Evolutionary conservation across 83 land plant genomes (phyloP).

Genomic region (Picea abies): DNA sequence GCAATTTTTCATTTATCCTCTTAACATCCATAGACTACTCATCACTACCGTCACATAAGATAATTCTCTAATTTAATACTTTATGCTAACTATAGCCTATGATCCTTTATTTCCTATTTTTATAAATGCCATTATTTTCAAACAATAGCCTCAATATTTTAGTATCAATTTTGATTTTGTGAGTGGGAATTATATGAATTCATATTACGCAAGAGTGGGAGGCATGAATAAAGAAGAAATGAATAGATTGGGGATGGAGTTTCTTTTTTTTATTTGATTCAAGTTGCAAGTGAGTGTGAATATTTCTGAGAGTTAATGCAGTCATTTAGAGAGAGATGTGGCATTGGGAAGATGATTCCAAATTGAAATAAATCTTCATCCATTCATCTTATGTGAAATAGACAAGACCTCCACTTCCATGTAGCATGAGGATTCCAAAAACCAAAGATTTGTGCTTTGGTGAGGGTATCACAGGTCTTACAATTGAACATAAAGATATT

Average conservation of each 20-base stretch:
- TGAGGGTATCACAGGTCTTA: too few species aligned
- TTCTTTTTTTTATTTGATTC: too few species aligned
- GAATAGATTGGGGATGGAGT: too few species aligned
- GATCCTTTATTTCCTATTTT: background rate
- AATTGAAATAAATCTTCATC: slow-evolving; percentile 48
- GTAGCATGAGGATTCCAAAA: background rate
- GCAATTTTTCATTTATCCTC: slow-evolving; percentile 30
- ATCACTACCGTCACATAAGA: slow-evolving; percentile 67
- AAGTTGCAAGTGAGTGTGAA: too few species aligned
- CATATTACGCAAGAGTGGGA: too few species aligned
- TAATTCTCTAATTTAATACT: too few species aligned
- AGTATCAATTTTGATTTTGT: background rate
- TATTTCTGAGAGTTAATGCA: too few species aligned
- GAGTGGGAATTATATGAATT: background rate
- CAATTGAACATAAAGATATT: too few species aligned
- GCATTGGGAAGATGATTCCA: slow-evolving; percentile 69
- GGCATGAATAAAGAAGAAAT: too few species aligned
- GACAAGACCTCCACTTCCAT: background rate
- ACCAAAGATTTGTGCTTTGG: background rate
- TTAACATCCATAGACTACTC: slow-evolving; percentile 66
- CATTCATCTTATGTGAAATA: slow-evolving; percentile 11
- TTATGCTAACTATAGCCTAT: too few species aligned
- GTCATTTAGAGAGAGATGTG: background rate
- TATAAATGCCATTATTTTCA: background rate
- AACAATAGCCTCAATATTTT: background rate